phyloP scores from a whole-genome alignment of 23 red algal genomes.

The Cyanidium caldarium region DNA sequence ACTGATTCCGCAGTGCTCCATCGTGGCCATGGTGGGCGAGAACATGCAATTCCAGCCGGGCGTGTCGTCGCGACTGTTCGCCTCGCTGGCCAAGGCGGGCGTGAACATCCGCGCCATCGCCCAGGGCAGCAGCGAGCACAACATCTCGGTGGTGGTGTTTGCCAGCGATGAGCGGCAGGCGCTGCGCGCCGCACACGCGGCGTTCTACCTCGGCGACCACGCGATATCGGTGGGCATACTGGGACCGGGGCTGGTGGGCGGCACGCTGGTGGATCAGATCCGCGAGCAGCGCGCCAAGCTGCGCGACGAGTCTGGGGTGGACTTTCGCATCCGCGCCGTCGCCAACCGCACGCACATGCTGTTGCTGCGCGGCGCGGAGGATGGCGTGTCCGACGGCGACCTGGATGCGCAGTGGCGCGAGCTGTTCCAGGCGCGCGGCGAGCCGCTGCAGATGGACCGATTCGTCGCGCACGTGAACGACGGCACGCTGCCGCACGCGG shows the following conservation, averaged over 20 bases:
- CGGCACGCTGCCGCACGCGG: constrained; percentile 64
- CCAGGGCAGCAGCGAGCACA: constrained; percentile 88
- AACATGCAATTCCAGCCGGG: constrained; percentile 86
- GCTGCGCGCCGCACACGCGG: constrained; percentile 59
- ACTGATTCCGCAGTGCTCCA: constrained; percentile 40
- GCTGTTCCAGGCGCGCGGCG: not conserved
- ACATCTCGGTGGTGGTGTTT: constrained; percentile 70
- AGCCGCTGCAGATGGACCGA: constrained; percentile 22
- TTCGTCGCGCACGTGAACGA: constrained; percentile 75
- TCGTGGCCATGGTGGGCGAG: constrained; percentile 94
- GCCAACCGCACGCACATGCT: constrained; percentile 55
- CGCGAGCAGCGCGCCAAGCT: constrained; percentile 43
- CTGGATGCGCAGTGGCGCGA: constrained; percentile 43
- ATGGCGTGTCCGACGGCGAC: not conserved
- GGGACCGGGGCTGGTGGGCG: constrained; percentile 70
- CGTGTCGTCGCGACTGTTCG: constrained; percentile 70
- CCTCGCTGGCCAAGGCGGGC: constrained; percentile 49
- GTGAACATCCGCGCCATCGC: constrained; percentile 87
- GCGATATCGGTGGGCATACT: constrained; percentile 83
- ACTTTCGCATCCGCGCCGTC: constrained; percentile 73
- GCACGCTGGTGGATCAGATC: constrained; percentile 74
- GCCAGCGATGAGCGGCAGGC: constrained; percentile 47
- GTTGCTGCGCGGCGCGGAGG: constrained; percentile 34
- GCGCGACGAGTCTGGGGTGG: constrained; percentile 49
- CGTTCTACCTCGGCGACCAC: constrained; percentile 81